These are phyloP conservation scores for Amphibolis antarctica DNA, from an alignment of 106 monocot genomes.

Conservation along the genomic window DNA sequence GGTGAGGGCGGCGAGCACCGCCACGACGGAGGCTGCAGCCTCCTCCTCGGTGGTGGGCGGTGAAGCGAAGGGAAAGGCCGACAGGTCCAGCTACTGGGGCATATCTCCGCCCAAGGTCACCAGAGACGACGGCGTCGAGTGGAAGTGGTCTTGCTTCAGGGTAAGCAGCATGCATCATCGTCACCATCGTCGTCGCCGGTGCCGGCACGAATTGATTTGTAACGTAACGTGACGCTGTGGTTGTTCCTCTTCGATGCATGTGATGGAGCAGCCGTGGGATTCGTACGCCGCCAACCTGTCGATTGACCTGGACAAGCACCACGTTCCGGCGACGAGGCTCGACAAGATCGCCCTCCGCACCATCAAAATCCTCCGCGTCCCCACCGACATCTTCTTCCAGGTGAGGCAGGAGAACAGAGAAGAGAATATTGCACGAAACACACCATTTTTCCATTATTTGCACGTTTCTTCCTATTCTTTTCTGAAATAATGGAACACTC, in stretches of 20 bases:
- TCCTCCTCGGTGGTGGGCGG: background rate
- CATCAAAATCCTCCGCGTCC: conserved; percentile 18
- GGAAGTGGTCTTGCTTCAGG: conserved; percentile 52
- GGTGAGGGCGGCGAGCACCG: too few species aligned
- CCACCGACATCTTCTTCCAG: conserved; percentile 33
- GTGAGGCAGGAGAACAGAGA: background rate
- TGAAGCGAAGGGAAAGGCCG: conserved; percentile 2
- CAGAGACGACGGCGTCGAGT: conserved; percentile 40
- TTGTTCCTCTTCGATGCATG: too few species aligned
- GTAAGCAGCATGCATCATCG: too few species aligned
- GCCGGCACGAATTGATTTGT: too few species aligned
- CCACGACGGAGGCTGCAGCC: too few species aligned
- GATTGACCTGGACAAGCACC: conserved; percentile 32
- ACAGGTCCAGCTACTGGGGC: conserved; percentile 46
- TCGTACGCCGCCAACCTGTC: conserved; percentile 14
- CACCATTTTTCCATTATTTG: background rate
- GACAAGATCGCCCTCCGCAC: conserved; percentile 24
- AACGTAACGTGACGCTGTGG: too few species aligned
- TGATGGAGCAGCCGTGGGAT: conserved; percentile 33
- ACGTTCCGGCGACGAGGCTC: conserved; percentile 10
- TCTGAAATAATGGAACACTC: background rate
- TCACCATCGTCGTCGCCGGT: too few species aligned
- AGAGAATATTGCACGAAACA: too few species aligned
- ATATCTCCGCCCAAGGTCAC: conserved; percentile 21
- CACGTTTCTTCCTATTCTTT: background rate